phyloP scores from a whole-genome alignment of 139 green algal genomes.

The Bryopsis sp. region DNA sequence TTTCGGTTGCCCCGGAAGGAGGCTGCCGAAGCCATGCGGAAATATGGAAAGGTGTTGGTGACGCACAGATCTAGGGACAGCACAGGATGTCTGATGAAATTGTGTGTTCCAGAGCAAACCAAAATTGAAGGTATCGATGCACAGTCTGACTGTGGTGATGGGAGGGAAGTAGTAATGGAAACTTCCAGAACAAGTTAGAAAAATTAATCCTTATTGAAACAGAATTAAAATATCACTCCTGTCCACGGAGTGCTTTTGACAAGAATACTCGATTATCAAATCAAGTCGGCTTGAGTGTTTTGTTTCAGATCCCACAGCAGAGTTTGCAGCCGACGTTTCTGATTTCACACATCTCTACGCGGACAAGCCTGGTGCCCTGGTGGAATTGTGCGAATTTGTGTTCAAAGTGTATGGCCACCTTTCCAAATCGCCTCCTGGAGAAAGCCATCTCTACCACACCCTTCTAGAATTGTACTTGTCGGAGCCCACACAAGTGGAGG shows the following conservation, averaged over 20 bases:
- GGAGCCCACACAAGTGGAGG: conserved; percentile 1
- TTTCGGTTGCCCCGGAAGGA: conserved; percentile 31
- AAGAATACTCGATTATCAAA: too few species aligned
- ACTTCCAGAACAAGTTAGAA: too few species aligned
- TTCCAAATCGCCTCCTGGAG: conserved; percentile 27
- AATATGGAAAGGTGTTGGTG: conserved; percentile 72
- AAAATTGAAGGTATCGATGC: neutral
- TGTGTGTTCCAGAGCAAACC: conserved; percentile 51
- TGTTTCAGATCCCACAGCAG: conserved; percentile 16
- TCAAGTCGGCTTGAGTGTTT: too few species aligned
- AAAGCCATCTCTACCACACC: conserved; percentile 67
- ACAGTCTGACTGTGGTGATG: too few species aligned
- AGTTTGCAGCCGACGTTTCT: conserved; percentile 49
- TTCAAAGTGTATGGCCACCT: conserved; percentile 37
- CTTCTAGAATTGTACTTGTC: conserved; percentile 81
- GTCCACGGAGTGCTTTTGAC: too few species aligned
- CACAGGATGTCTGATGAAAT: conserved; percentile 75
- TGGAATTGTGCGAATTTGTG: conserved; percentile 73
- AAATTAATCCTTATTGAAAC: too few species aligned
- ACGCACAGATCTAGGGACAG: conserved; percentile 51
- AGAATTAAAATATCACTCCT: too few species aligned
- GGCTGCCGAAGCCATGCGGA: conserved; percentile 38
- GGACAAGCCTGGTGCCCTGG: conserved; percentile 59
- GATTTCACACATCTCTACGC: conserved; percentile 79
- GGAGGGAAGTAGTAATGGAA: too few species aligned